These are phyloP conservation scores for Zychaea mexicana DNA, from an alignment of 371 early-diverging fungal species.

Conservation along the genomic window DNA sequence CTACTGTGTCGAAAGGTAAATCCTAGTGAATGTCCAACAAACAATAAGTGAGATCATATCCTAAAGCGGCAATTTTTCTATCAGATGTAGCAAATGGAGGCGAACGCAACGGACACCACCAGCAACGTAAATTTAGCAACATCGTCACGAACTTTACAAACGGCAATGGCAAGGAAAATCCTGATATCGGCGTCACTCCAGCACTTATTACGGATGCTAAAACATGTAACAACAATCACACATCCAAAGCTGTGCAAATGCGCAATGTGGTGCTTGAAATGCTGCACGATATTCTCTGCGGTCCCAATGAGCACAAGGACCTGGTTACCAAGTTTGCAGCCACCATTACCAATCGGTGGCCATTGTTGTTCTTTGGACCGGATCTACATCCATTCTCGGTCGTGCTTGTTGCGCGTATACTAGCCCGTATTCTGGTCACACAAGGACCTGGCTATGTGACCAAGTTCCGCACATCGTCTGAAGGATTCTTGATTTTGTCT, in stretches of 20 bases:
- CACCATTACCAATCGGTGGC: conserved; percentile 75
- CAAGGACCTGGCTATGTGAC: conserved; percentile 56
- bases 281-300: conserved; percentile 69
- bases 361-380: conserved; percentile 64
- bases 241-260: conserved; percentile 49
- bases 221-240: conserved; percentile 11
- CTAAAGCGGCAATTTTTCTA: too few species aligned
- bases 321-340: conserved; percentile 58
- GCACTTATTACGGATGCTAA: conserved; percentile 46
- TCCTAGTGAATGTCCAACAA: too few species aligned
- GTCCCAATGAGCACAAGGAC: conserved; percentile 39
- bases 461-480: conserved; percentile 59
- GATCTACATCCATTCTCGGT: conserved; percentile 61
- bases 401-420: conserved; percentile 59
- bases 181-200: neutral
- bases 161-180: conserved; percentile 2
- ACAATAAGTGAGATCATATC: too few species aligned
- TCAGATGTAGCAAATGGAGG: neutral
- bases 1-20: conserved; percentile 64
- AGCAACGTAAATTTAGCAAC: neutral
- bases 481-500: conserved; percentile 65
- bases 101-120: neutral
- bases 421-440: conserved; percentile 53
- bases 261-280: conserved; percentile 75
- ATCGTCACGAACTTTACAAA: neutral